phyloP scores from a whole-genome alignment of 2,329 filamentous ascomycete species.

The Claviceps cyperi region DNA sequence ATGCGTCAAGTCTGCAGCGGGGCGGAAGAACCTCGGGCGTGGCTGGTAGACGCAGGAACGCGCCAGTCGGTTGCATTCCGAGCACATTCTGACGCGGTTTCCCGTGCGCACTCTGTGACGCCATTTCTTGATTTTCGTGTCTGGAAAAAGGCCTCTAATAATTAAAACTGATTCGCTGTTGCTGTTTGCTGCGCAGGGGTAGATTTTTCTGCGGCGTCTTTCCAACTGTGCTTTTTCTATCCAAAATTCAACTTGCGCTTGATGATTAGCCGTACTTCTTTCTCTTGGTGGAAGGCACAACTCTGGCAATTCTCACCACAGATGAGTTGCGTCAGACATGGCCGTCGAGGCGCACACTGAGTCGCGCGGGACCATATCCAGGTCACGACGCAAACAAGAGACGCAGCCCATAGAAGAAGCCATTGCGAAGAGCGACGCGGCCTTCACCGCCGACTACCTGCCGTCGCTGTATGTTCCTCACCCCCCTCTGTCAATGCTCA shows the following conservation, averaged over 20 bases:
- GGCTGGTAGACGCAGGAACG: not conserved
- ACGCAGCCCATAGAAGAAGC: not conserved
- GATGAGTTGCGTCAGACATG: not conserved
- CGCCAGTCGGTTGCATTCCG: no score
- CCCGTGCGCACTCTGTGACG: no score
- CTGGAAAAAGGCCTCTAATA: no score
- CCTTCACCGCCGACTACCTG: conserved; percentile 1
- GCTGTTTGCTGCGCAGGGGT: no score
- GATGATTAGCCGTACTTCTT: not conserved
- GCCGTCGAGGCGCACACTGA: not conserved
- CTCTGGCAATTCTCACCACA: not conserved
- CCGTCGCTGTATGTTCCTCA: conserved; percentile 19
- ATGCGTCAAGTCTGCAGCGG: not conserved
- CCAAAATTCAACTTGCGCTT: not conserved
- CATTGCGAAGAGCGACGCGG: conserved; percentile 1
- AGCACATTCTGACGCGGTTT: no score
- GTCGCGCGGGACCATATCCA: not conserved
- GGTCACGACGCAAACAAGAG: not conserved
- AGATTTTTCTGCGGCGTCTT: no score
- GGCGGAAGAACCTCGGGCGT: conserved; percentile 10
- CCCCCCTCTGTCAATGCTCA: no score
- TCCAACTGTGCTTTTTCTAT: not conserved
- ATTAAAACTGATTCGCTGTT: no score
- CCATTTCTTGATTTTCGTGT: no score
- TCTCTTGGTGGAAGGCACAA: not conserved